phyloP scores from a whole-genome alignment of 805 yeast species.

The Wickerhamiella slavikovae region DNA sequence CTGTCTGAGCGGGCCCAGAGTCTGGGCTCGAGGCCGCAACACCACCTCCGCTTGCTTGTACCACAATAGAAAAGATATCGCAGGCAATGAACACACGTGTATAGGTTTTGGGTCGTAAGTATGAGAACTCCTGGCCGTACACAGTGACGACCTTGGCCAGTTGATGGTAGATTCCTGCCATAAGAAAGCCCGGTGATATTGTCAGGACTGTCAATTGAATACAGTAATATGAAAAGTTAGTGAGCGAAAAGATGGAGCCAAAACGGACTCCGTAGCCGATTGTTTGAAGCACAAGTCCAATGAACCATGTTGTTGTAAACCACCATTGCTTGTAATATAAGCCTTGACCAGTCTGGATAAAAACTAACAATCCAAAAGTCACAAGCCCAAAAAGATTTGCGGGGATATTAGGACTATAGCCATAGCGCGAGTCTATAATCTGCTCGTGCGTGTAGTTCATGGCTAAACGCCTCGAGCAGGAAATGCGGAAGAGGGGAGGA shows the following conservation, averaged over 20 bases:
- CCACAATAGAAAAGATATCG: constrained; percentile 37
- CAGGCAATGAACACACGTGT: constrained; percentile 39
- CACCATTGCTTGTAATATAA: constrained; percentile 36
- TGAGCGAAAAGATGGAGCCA: constrained; percentile 21
- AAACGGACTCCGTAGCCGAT: constrained; percentile 48
- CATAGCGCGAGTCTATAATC: too few relatives aligned
- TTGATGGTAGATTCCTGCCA: constrained; percentile 65
- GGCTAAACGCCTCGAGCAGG: too few relatives aligned
- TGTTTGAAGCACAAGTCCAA: constrained; percentile 41
- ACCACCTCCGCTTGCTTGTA: constrained; percentile 65
- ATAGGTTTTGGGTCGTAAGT: constrained; percentile 31
- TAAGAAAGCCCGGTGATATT: constrained; percentile 62
- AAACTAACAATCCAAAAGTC: constrained; percentile 29
- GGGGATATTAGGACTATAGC: constrained; percentile 26
- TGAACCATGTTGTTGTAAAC: constrained; percentile 36
- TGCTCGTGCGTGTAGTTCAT: too few relatives aligned
- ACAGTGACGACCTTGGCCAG: constrained; percentile 47
- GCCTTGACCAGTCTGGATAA: constrained; percentile 24
- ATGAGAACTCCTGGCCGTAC: constrained; percentile 33
- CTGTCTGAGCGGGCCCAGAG: constrained; percentile 23
- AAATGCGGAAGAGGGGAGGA: too few relatives aligned
- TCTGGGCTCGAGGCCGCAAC: constrained; percentile 38
- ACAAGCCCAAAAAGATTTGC: constrained; percentile 40
- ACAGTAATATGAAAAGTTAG: constrained; percentile 25
- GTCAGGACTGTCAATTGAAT: constrained; percentile 52